A percentile compares a stretch with the other conserved stretches of the same genome.
phyloP scores from a whole-genome alignment of 345 rosid species.

The Jatropha curcas region DNA sequence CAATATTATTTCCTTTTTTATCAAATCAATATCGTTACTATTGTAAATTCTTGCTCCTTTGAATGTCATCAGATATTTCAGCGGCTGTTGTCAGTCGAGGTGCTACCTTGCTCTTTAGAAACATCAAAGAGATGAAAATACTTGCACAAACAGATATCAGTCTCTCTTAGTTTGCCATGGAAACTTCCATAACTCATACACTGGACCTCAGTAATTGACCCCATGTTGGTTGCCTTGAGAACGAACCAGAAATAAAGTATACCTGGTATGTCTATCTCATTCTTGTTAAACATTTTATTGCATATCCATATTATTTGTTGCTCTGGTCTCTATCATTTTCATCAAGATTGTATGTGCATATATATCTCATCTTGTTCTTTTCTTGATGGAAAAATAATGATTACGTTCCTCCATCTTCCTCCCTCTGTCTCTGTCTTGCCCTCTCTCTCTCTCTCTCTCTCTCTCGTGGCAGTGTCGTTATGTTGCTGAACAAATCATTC shows the following conservation, averaged over 20 bases:
- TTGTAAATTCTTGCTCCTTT: neutral
- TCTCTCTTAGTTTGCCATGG: neutral
- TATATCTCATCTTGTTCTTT: neutral
- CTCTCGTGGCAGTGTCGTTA: neutral
- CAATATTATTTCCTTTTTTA: neutral
- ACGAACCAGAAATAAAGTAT: too few relatives aligned
- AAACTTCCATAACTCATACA: neutral
- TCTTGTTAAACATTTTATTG: neutral
- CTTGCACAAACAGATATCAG: slow-evolving; percentile 10
- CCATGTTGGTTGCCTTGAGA: neutral
- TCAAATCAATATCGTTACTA: slow-evolving; percentile 6
- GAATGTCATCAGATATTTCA: slow-evolving; percentile 41
- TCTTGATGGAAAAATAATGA: too few relatives aligned
- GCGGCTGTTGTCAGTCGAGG: slow-evolving; percentile 38
- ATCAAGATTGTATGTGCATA: neutral
- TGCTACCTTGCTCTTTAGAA: slow-evolving; percentile 18
- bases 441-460: neutral
- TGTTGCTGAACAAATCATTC: neutral
- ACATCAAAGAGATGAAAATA: slow-evolving; percentile 14
- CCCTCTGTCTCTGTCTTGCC: neutral
- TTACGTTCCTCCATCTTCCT: neutral
- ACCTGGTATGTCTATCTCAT: neutral
- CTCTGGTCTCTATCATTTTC: neutral
- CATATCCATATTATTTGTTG: neutral
- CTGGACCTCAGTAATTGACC: neutral